These are phyloP conservation scores for Linnemannia schmuckeri DNA, from an alignment of 192 early-diverging fungal genomes.

Conservation along the genomic window DNA sequence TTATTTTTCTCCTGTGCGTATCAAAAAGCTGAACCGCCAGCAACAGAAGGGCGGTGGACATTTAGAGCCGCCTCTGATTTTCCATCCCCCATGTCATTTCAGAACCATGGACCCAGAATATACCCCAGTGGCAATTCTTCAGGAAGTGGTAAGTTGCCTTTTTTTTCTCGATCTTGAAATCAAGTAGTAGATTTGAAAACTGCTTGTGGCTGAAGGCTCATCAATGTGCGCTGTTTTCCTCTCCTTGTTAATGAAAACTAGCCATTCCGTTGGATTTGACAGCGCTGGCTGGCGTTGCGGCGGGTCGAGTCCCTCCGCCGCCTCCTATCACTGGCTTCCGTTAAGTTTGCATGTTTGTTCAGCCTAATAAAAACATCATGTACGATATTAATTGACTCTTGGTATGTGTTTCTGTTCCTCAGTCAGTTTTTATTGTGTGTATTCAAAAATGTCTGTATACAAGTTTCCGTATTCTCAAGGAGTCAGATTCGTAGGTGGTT, in stretches of 20 bases:
- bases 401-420: background rate
- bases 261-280: slow-evolving; percentile 24
- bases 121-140: slow-evolving; percentile 34
- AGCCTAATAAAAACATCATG: background rate
- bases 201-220: background rate
- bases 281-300: slow-evolving; percentile 13
- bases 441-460: background rate
- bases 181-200: no score
- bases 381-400: background rate
- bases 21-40: slow-evolving; percentile 27
- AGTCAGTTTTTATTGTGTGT: background rate
- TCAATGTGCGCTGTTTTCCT: background rate
- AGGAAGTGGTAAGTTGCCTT: slow-evolving; percentile 23
- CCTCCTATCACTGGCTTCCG: slow-evolving; percentile 11
- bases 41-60: slow-evolving; percentile 50
- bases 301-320: slow-evolving; percentile 26
- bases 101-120: slow-evolving; percentile 3
- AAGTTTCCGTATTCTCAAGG: background rate
- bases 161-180: background rate
- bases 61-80: slow-evolving; percentile 38
- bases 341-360: background rate
- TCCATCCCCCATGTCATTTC: slow-evolving; percentile 16
- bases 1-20: background rate
- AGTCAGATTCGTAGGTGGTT: background rate
- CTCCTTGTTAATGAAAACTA: background rate